Percentiles rank a stretch among this genome's conserved stretches.
phyloP scores from a whole-genome alignment of 2,329 filamentous ascomycete species.

The Diplodia intermedia region DNA sequence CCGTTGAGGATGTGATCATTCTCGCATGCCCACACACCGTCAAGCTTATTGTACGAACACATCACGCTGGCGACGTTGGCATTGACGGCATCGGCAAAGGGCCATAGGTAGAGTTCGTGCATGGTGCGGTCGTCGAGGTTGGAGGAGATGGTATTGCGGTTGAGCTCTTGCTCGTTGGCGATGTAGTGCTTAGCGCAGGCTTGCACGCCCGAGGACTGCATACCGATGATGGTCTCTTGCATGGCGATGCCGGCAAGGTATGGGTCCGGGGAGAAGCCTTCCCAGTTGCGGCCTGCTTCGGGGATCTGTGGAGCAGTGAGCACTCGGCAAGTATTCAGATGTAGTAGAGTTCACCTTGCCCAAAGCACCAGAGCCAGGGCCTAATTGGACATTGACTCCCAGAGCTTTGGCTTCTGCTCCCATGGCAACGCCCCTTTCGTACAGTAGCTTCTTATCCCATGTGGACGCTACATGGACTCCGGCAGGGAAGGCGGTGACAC shows the following conservation, averaged over 20 bases:
- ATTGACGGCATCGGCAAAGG: conserved; percentile 67
- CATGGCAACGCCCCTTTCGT: conserved; percentile 45
- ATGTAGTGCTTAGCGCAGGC: conserved; percentile 62
- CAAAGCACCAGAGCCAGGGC: conserved; percentile 50
- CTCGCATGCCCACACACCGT: conserved; percentile 59
- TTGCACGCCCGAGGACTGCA: conserved; percentile 53
- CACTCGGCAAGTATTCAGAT: background rate
- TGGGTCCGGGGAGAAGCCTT: conserved; percentile 54
- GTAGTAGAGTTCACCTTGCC: conserved; percentile 2
- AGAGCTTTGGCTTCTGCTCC: conserved; percentile 51
- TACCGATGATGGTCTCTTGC: conserved; percentile 49
- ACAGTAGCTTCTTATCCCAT: conserved; percentile 47
- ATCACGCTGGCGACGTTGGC: conserved; percentile 66
- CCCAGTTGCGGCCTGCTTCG: conserved; percentile 53
- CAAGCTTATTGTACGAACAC: conserved; percentile 59
- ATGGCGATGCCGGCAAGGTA: conserved; percentile 53
- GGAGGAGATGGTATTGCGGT: conserved; percentile 62
- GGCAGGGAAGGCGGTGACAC: conserved; percentile 49
- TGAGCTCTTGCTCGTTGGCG: conserved; percentile 67
- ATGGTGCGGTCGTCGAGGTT: conserved; percentile 71
- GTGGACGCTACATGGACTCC: conserved; percentile 50
- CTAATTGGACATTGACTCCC: conserved; percentile 53
- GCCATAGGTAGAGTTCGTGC: conserved; percentile 71
- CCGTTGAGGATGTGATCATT: conserved; percentile 58
- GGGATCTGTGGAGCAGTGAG: conserved; percentile 36